Evolutionary conservation across 805 yeast species (phyloP), one percentile per base, ranked within the genome.

Genomic region (Pichia rugopelliculosa): DNA sequence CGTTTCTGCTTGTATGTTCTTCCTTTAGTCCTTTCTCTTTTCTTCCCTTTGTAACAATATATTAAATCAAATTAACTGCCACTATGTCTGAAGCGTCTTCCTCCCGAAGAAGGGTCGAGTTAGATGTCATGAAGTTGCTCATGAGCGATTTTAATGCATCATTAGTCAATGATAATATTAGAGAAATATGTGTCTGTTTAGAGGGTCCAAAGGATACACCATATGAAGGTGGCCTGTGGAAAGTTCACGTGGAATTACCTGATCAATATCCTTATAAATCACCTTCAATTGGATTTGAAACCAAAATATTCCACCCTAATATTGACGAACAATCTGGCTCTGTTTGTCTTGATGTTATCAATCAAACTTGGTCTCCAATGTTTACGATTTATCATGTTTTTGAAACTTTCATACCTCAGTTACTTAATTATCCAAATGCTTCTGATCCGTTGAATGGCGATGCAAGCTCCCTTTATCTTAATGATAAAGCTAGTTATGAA

Each of bases 321-420:
- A 89, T 91, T 52, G 99, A 91, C 62, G 95, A 89, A 62, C 74
- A 80, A 24, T 82, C 80, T 1, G 99, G 99, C 0, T 81, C 95
- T 0, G 96, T 91, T 7, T 91, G 99, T 66, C 77, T 91, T 43
- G 98, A 91, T 64, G 98, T 93, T 17, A 90, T 91, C 53, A 91
- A 91, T 64, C 96, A 91, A 61, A 88, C 98, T 0, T 91, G 99
- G 99, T 86, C 95, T 38, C 98, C 99, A 2, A 86, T 91, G 88
- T 91, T 89, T 71, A 97, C 93, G 47, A 75, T 93, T 54, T 72
- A 82, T 54, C 93, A 93, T 62, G 86, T 91, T 23, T 87, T 93
- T 62, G 98, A 91, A 59, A 83, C 87, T 61, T 93, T 91, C 69
- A 69, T 91, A 50, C 99, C 99, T 7, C 98, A 95, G 58, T 69